These are phyloP conservation scores for Hypomontagnella monticulosa DNA, from an alignment of 495 filamentous ascomycete species.

Conservation along the genomic window DNA sequence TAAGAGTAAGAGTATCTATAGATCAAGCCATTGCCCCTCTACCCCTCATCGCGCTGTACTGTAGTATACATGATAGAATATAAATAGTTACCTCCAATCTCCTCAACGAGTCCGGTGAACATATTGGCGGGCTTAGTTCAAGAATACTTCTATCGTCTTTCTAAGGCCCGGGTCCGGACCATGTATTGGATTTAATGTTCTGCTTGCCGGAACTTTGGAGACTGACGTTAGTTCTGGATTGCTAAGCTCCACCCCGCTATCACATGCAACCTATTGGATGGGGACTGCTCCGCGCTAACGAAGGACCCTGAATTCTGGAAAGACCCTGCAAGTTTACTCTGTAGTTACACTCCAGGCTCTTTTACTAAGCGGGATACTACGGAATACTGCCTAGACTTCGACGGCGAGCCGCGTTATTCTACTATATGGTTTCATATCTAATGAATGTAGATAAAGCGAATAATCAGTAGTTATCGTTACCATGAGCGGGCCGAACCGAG, in stretches of 20 bases:
- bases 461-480: no score
- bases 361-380: conserved; percentile 13
- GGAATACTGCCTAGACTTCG: no score
- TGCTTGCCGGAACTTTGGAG: conserved; percentile 24
- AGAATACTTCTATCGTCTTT: conserved; percentile 13
- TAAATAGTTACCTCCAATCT: conserved; percentile 91
- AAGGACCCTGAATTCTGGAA: conserved; percentile 14
- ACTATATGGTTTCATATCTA: no score
- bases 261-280: conserved; percentile 23
- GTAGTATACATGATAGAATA: background rate
- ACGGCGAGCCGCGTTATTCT: no score
- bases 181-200: conserved; percentile 6
- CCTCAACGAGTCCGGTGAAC: conserved; percentile 98
- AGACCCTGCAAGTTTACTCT: background rate
- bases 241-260: conserved; percentile 30
- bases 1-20: no score
- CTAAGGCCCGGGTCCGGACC: background rate
- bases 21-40: background rate
- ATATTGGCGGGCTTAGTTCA: conserved; percentile 59
- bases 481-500: no score
- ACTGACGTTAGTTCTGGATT: conserved; percentile 30
- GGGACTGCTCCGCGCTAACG: conserved; percentile 31
- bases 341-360: background rate
- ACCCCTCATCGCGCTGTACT: background rate
- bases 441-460: no score